Percentiles rank a stretch among this genome's conserved stretches.
Conservation (phyloP, 2,329 filamentous ascomycete genomes). For the Pyrenophora teres region DNA sequence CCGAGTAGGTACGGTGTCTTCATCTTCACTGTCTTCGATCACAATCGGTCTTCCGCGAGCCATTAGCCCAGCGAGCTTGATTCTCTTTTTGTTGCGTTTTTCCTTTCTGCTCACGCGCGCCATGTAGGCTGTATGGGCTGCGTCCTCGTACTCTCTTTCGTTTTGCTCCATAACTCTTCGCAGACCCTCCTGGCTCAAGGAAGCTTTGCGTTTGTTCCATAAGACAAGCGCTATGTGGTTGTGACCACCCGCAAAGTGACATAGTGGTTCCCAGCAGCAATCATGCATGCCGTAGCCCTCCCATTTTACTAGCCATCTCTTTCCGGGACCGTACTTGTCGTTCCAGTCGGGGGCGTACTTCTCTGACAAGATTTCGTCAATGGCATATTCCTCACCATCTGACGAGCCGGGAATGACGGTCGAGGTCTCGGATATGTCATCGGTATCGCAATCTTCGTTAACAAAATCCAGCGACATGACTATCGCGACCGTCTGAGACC, state of each 20-base stretch:
- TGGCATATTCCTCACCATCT: constrained; percentile 15
- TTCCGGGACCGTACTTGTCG: constrained; percentile 24
- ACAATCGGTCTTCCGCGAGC: constrained; percentile 8
- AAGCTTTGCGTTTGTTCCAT: constrained; percentile 17
- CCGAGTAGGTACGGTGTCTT: constrained; percentile 11
- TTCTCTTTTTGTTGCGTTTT: constrained; percentile 28
- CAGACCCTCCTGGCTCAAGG: constrained; percentile 12
- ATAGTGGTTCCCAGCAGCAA: constrained; percentile 9
- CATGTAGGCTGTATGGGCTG: constrained; percentile 2
- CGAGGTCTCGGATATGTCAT: constrained; percentile 64
- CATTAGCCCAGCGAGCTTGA: not conserved
- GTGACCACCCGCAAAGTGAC: too few species aligned
- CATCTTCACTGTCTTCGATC: constrained; percentile 20
- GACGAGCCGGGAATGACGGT: constrained; percentile 40
- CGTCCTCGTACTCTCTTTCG: constrained; percentile 10
- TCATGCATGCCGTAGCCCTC: constrained; percentile 57
- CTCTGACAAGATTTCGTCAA: constrained; percentile 34
- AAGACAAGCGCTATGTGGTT: constrained; percentile 10
- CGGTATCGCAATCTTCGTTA: constrained; percentile 33
- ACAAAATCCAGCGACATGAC: constrained; percentile 9
- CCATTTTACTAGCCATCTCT: constrained; percentile 68
- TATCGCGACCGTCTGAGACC: constrained; percentile 1
- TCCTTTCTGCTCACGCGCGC: constrained; percentile 11
- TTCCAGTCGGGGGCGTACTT: constrained; percentile 52
- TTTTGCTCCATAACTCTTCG: constrained; percentile 16